Percentiles rank a stretch among this genome's conserved stretches.
Evolutionary conservation across 768 basidiomycete species (phyloP).

Genomic region (Amanita fuliginea): DNA sequence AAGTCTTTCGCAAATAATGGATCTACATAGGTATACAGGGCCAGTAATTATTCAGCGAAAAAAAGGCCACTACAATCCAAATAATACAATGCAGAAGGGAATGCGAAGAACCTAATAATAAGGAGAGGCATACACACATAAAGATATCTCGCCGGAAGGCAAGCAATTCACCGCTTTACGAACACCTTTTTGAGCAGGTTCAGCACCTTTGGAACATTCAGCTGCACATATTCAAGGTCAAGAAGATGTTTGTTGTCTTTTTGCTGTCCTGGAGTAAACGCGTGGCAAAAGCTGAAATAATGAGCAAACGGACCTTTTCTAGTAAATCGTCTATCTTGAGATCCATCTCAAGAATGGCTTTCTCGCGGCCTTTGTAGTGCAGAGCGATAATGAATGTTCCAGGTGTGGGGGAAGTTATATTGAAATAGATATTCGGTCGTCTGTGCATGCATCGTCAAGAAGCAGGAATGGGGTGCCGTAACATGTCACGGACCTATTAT

Average conservation of each 20-base stretch:
- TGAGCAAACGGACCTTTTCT: conserved; percentile 64
- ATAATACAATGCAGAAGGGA: conserved; percentile 6
- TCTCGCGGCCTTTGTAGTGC: conserved; percentile 97
- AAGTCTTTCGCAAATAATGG: neutral
- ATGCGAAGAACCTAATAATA: conserved; percentile 6
- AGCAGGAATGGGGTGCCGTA: neutral
- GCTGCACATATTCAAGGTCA: conserved; percentile 95
- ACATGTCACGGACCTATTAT: conserved; percentile 64
- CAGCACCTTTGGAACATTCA: conserved; percentile 93
- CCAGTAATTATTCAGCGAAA: neutral
- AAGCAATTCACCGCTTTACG: conserved; percentile 56
- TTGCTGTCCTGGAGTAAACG: conserved; percentile 48
- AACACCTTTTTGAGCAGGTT: conserved; percentile 91
- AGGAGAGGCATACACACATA: conserved; percentile 11
- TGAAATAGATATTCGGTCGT: conserved; percentile 98
- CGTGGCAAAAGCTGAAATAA: conserved; percentile 4
- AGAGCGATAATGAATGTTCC: conserved; percentile 98
- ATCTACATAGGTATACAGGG: neutral
- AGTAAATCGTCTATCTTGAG: conserved; percentile 96
- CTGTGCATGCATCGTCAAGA: conserved; percentile 25
- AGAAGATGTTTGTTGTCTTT: conserved; percentile 96
- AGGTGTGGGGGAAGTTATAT: conserved; percentile 94
- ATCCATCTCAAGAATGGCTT: conserved; percentile 99
- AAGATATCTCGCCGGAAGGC: conserved; percentile 8
- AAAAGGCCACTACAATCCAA: conserved; percentile 3